These are phyloP conservation scores for Hypoxylon perforatum DNA, from an alignment of 495 filamentous ascomycete species.

Conservation along the genomic window DNA sequence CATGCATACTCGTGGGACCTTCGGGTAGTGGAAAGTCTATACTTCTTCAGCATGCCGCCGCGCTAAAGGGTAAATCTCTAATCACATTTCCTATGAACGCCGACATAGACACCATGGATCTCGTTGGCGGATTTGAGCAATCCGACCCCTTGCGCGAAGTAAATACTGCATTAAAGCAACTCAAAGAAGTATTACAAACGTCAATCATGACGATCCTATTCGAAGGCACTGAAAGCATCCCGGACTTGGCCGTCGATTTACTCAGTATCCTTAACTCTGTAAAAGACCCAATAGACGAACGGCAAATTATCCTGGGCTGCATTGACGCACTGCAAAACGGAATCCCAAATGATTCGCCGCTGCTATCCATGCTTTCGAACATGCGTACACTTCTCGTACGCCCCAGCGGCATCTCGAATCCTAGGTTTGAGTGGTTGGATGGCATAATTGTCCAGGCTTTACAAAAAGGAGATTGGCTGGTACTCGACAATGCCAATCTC, in stretches of 20 bases:
- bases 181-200: slow-evolving; percentile 65
- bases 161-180: slow-evolving; percentile 63
- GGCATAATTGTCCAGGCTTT: slow-evolving; percentile 89
- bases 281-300: slow-evolving; percentile 41
- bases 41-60: slow-evolving; percentile 81
- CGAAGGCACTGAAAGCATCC: slow-evolving; percentile 49
- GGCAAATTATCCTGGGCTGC: slow-evolving; percentile 44
- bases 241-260: slow-evolving; percentile 56
- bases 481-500: slow-evolving; percentile 96
- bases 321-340: slow-evolving; percentile 46
- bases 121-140: slow-evolving; percentile 97
- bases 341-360: slow-evolving; percentile 38
- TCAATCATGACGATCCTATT: slow-evolving; percentile 64
- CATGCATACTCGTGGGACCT: slow-evolving; percentile 86
- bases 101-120: slow-evolving; percentile 95
- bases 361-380: slow-evolving; percentile 44
- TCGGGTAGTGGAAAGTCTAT: slow-evolving; percentile 89
- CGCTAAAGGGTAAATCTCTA: slow-evolving; percentile 75
- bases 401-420: slow-evolving; percentile 65
- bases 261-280: slow-evolving; percentile 50
- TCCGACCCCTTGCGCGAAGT: slow-evolving; percentile 79
- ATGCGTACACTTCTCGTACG: slow-evolving; percentile 53
- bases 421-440: slow-evolving; percentile 96
- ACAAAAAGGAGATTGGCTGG: slow-evolving; percentile 87
- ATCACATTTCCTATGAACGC: slow-evolving; percentile 86